Conservation (phyloP, 2,329 filamentous ascomycete genomes). For the Diaporthe humulicola region DNA sequence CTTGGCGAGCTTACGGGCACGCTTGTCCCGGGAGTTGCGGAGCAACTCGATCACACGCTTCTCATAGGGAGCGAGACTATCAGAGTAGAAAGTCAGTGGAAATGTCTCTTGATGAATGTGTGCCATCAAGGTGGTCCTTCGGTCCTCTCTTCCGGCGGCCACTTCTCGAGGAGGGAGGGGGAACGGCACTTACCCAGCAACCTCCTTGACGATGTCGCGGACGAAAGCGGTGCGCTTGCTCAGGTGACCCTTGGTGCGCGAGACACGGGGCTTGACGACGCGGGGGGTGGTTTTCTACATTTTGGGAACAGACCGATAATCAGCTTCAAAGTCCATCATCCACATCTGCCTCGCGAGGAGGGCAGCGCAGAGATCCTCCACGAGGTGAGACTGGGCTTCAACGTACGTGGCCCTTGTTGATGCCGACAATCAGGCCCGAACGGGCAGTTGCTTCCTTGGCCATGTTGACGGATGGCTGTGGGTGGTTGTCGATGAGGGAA, state of each 20-base stretch:
- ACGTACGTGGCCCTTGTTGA: constrained; percentile 76
- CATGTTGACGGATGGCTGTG: constrained; percentile 59
- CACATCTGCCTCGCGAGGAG: constrained; percentile 56
- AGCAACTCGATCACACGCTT: constrained; percentile 99
- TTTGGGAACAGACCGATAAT: constrained; percentile 48
- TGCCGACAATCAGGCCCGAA: constrained; percentile 71
- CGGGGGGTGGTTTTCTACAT: constrained; percentile 85
- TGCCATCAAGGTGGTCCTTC: neutral
- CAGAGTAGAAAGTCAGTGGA: constrained; percentile 33
- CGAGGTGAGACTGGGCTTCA: constrained; percentile 74
- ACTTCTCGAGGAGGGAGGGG: neutral
- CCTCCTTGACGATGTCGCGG: constrained; percentile 97
- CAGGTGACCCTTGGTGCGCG: constrained; percentile 92
- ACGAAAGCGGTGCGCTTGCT: constrained; percentile 98
- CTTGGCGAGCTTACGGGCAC: constrained; percentile 98
- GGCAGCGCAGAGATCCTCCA: constrained; percentile 77
- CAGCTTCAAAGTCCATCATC: constrained; percentile 73
- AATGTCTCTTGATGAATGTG: neutral
- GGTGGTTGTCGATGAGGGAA: constrained; percentile 45
- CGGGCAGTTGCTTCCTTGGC: constrained; percentile 71
- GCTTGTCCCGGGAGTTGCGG: constrained; percentile 99
- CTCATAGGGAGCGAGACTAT: constrained; percentile 91
- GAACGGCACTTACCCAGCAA: constrained; percentile 80
- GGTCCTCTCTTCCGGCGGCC: neutral
- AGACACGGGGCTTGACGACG: constrained; percentile 82